Evolutionary conservation across 768 basidiomycete species (phyloP).

Genomic region (Mycena leptocephala): DNA sequence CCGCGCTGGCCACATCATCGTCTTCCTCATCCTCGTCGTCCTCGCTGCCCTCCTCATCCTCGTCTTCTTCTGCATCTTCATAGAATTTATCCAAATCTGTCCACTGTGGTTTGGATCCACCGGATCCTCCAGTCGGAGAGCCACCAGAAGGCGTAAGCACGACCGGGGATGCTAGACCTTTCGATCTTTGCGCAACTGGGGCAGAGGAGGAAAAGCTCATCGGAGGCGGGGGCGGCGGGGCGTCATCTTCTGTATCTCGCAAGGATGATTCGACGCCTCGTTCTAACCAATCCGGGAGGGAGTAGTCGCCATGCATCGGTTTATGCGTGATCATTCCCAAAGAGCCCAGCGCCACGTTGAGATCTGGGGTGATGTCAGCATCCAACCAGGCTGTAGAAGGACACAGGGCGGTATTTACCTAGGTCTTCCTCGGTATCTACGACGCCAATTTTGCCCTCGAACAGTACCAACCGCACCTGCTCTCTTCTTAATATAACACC

Average conservation of each 20-base stretch:
- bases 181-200: slow-evolving; percentile 45
- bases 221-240: slow-evolving; percentile 49
- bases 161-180: slow-evolving; percentile 60
- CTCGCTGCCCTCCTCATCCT: slow-evolving; percentile 45
- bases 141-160: slow-evolving; percentile 71
- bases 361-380: slow-evolving; percentile 49
- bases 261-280: slow-evolving; percentile 85
- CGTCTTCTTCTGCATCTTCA: slow-evolving; percentile 60
- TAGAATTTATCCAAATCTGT: slow-evolving; percentile 87
- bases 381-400: slow-evolving; percentile 35
- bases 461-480: slow-evolving; percentile 86
- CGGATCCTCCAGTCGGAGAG: slow-evolving; percentile 55
- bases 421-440: slow-evolving; percentile 56
- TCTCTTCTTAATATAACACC: slow-evolving; percentile 88
- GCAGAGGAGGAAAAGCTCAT: slow-evolving; percentile 58
- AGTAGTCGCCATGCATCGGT: slow-evolving; percentile 64
- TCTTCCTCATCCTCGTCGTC: slow-evolving; percentile 47
- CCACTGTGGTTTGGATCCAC: slow-evolving; percentile 59
- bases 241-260: slow-evolving; percentile 78
- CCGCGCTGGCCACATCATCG: slow-evolving; percentile 39
- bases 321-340: slow-evolving; percentile 75
- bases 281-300: slow-evolving; percentile 91
- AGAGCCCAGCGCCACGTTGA: slow-evolving; percentile 70
- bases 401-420: slow-evolving; percentile 40
- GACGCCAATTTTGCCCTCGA: slow-evolving; percentile 78